These are phyloP conservation scores for Dichotomocladium elegans DNA, from an alignment of 371 early-diverging fungal genomes.

Conservation along the genomic window DNA sequence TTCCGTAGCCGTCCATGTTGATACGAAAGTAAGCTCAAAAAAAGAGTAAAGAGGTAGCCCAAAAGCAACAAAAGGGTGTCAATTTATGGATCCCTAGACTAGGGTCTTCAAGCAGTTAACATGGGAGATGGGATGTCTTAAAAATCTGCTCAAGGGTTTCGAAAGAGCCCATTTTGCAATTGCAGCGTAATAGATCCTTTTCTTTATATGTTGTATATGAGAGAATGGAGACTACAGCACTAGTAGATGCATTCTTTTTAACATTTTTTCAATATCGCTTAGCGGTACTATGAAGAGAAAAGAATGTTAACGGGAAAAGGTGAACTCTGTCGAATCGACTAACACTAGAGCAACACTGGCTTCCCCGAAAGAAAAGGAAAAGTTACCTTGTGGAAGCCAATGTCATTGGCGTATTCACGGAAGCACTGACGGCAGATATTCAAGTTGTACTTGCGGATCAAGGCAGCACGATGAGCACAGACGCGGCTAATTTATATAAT, in stretches of 20 bases:
- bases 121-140: too few relatives aligned
- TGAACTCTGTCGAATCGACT: too few relatives aligned
- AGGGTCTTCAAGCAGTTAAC: not conserved
- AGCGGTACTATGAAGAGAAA: constrained; percentile 15
- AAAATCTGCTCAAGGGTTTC: not conserved
- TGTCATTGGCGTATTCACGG: constrained; percentile 98
- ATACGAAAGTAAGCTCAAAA: not conserved
- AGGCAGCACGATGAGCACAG: constrained; percentile 97
- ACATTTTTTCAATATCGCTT: constrained; percentile 6
- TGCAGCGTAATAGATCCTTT: too few relatives aligned
- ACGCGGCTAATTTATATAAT: constrained; percentile 76
- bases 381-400: constrained; percentile 93
- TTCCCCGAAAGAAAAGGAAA: too few relatives aligned
- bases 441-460: constrained; percentile 99
- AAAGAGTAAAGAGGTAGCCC: constrained; percentile 6
- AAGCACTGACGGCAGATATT: constrained; percentile 99
- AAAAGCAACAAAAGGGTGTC: not conserved
- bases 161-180: too few relatives aligned
- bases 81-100: not conserved
- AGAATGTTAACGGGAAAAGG: too few relatives aligned
- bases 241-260: not conserved
- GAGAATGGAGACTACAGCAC: not conserved
- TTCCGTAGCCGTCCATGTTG: constrained; percentile 17
- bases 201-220: too few relatives aligned
- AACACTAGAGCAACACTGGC: too few relatives aligned